phyloP scores from a whole-genome alignment of 345 rosid species.

The Rhodomyrtus tomentosa region DNA sequence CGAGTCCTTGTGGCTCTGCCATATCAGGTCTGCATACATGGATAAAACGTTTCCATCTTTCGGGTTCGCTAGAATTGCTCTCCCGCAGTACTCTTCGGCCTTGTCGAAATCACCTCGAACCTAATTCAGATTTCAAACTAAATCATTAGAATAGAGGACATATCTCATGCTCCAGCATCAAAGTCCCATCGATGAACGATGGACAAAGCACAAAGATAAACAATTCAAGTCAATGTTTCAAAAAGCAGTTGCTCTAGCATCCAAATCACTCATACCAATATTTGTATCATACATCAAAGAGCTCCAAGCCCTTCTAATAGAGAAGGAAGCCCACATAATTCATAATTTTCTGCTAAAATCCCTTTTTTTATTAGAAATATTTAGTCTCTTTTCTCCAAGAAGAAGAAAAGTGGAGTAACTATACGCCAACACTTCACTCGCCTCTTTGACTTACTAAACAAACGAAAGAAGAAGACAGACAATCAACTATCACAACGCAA shows the following conservation, averaged over 20 bases:
- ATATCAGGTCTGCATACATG: slow-evolving; percentile 72
- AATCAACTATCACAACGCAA: not conserved
- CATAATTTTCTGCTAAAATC: not conserved
- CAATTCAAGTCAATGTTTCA: not conserved
- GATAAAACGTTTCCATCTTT: slow-evolving; percentile 67
- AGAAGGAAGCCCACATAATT: not conserved
- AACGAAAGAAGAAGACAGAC: not conserved
- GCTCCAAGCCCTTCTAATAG: not conserved
- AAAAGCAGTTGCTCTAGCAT: not conserved
- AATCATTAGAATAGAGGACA: not conserved
- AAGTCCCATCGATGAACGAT: not conserved
- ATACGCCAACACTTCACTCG: not conserved
- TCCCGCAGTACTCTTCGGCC: slow-evolving; percentile 79
- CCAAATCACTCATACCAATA: not conserved
- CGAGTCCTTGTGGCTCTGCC: slow-evolving; percentile 61
- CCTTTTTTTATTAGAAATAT: not conserved
- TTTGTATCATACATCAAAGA: not conserved
- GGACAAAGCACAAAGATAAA: not conserved
- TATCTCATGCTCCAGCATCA: not conserved
- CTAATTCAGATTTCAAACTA: slow-evolving; percentile 24
- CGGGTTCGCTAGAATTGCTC: slow-evolving; percentile 59
- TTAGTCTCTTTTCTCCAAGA: not conserved
- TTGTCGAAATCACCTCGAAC: slow-evolving; percentile 45
- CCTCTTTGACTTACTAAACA: not conserved
- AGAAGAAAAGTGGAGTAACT: not conserved